Conservation (phyloP, 2,329 filamentous ascomycete species). For the Penicillium sp. region DNA sequence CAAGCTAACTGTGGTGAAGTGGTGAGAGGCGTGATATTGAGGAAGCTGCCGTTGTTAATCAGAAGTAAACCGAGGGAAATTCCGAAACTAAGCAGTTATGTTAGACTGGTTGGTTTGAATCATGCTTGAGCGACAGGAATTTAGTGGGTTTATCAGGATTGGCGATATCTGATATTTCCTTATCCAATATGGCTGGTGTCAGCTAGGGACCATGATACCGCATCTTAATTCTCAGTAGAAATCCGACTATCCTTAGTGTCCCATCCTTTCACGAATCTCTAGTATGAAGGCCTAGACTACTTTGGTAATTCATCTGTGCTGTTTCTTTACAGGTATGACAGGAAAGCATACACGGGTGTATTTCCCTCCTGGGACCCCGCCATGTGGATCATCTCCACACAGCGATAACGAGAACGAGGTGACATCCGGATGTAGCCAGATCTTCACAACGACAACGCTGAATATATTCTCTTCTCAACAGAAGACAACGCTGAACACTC, state of each 20-base stretch:
- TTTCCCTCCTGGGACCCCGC: constrained; percentile 3
- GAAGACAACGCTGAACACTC: too few relatives aligned
- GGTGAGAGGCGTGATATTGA: neutral
- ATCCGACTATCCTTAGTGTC: too few relatives aligned
- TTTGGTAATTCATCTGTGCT: too few relatives aligned
- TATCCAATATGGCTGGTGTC: neutral
- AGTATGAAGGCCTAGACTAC: too few relatives aligned
- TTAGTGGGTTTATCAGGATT: neutral
- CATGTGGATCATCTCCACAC: neutral
- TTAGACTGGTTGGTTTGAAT: too few relatives aligned
- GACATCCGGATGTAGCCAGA: neutral
- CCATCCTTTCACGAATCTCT: too few relatives aligned
- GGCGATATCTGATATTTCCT: neutral
- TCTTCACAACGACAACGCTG: neutral
- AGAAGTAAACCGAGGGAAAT: neutral
- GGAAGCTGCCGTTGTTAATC: neutral
- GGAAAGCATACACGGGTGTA: too few relatives aligned
- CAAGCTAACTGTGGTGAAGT: neutral
- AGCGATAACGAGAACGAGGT: neutral
- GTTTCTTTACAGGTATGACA: too few relatives aligned
- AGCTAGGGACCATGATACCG: too few relatives aligned
- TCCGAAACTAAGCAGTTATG: neutral
- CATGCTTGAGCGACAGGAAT: neutral
- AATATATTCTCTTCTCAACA: neutral
- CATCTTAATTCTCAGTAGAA: too few relatives aligned